Evolutionary conservation across 208 protist genomes (phyloP).

Genomic region (Acanthamoeba divionensis): DNA sequence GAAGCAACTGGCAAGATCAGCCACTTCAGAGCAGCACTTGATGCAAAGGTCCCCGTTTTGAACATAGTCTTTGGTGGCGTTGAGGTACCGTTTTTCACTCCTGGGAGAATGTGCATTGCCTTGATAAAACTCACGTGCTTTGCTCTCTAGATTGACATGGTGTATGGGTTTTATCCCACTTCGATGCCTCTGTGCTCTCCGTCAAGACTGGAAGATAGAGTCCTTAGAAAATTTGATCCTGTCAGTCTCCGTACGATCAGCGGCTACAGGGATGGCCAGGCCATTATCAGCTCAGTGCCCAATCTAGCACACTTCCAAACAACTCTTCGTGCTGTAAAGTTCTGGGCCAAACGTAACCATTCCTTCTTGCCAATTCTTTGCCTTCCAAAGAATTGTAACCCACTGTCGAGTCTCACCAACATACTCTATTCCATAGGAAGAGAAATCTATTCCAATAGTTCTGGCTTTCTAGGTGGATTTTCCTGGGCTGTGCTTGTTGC

Average conservation of each 20-base stretch:
- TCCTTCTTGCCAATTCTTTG: too few relatives aligned
- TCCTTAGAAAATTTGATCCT: neutral
- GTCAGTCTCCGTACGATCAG: neutral
- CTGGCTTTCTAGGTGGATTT: conserved; percentile 2
- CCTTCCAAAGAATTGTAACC: too few relatives aligned
- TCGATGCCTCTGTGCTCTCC: neutral
- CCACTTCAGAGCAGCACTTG: neutral
- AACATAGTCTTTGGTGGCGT: neutral
- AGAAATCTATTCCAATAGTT: neutral
- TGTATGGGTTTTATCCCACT: neutral
- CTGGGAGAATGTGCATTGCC: too few relatives aligned
- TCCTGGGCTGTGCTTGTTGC: conserved; percentile 40
- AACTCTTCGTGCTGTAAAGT: neutral
- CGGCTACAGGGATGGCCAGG: neutral
- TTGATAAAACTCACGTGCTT: neutral
- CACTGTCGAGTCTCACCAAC: too few relatives aligned
- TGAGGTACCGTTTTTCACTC: neutral
- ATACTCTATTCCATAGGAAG: too few relatives aligned
- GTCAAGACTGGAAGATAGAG: neutral
- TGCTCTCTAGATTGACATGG: neutral
- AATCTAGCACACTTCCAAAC: conserved; percentile 7
- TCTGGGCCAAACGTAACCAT: conserved; percentile 41
- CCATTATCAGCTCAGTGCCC: neutral
- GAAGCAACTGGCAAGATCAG: neutral
- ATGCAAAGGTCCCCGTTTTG: conserved; percentile 35